Evolutionary conservation across 768 basidiomycete genomes (phyloP), one percentile per base, ranked within the genome.

Genomic region (Lanmaoa pseudosensibilis): DNA sequence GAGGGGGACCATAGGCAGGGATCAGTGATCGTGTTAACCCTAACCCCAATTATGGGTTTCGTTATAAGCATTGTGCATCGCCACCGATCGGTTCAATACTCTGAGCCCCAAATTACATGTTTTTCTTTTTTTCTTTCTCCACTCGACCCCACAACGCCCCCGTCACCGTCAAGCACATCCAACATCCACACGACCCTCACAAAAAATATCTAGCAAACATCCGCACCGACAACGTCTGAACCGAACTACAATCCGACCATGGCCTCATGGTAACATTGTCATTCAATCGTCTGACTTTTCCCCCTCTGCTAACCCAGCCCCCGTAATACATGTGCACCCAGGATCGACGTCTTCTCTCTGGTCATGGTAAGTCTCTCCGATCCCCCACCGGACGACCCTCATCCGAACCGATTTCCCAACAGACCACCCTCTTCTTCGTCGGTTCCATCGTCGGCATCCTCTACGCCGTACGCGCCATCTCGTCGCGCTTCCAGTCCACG

Each of bases 401-500:
- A 18, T 38, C 16, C 13, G 33, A 47, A 9, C 12, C 13, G 2
- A 10, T 34, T 16, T 5, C 15, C 32, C 11, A n/a, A 8, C 37
- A 58, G 57, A 84, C 81, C 0, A 59, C 82, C 4, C 61, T 72
- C 16, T 55, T 85, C 16, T 73, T 82, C 56, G 75, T 78, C 32
- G 83, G 78, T 0, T 62, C 77, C 36, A 67, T 84, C 23, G 73
- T 80, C 38, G 79, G 73, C 5, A 61, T 81, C 16, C 40, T 83
- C 7, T 72, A 69, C 50, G 62, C 75, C 21, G 66, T 70, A 2
- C 70, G 72, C 45, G 64, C 70, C 25, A 66, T 84, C 38, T 77
- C 80, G 2, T 65, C 77, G 11, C 72, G 77, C 1, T 63, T 82
- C 23, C 68, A 78, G 51, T 74, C 78, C 1, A 83, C 83, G 0